Evolutionary conservation across 1,284 basidiomycete species (phyloP).

Genomic region (Thecaphora thlaspeos): DNA sequence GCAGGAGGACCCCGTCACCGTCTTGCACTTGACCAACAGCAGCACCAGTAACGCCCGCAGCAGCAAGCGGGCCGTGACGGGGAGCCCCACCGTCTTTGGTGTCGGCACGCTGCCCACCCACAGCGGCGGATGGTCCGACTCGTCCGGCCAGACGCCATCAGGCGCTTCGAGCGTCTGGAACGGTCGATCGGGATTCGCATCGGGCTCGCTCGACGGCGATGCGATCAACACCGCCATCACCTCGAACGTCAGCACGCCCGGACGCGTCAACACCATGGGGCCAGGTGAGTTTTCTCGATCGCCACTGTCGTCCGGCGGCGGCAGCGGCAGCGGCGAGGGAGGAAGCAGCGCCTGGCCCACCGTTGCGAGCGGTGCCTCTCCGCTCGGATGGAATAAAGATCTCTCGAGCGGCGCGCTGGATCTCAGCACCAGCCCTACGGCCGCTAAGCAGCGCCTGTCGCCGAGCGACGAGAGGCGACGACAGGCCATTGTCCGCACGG

Average conservation of each 20-base stretch:
- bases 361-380: conserved; percentile 1
- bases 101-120: conserved; percentile 21
- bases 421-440: not conserved
- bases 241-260: conserved; percentile 31
- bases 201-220: conserved; percentile 25
- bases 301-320: conserved; percentile 24
- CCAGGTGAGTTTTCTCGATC: conserved; percentile 21
- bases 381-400: conserved; percentile 24
- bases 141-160: conserved; percentile 7
- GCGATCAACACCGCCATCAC: conserved; percentile 24
- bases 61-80: conserved; percentile 4
- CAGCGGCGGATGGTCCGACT: conserved; percentile 19
- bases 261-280: conserved; percentile 14
- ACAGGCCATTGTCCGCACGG: not conserved
- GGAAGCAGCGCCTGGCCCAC: conserved; percentile 14
- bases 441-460: not conserved
- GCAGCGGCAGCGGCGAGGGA: conserved; percentile 7
- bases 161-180: conserved; percentile 36
- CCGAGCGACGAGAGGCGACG: not conserved
- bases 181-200: conserved; percentile 6
- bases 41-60: conserved; percentile 1
- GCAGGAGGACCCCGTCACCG: not conserved
- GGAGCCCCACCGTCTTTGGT: conserved; percentile 4
- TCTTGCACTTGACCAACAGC: not conserved
- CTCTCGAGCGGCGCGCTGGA: not conserved